Base-by-base conservation (phyloP, 148 eudicot species). In the Dysphania ambrosioides region DNA sequence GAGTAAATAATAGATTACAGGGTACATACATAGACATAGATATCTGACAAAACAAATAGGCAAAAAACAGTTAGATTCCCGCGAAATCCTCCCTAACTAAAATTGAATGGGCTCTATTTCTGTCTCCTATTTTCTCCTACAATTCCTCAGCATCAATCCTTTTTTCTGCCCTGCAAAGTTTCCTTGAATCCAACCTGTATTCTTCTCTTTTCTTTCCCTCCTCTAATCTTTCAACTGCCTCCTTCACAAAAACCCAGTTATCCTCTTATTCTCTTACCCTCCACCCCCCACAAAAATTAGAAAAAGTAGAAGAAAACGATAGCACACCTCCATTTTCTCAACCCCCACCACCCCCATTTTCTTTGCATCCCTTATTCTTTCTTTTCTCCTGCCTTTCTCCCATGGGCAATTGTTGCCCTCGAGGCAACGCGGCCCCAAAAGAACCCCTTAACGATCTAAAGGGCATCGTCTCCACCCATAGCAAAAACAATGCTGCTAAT, bases 401-500 rank as follows among this genome's bases (percentile, higher is more conserved):
- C 74, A 87, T 87, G 90, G 90, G 90, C 63, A 83, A 81, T 74
- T 87, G 87, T 83, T 87, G 90, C 81, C 82, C 90, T 62, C 73
- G 78, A 26, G 83, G 78, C 79, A 68, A 74, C 60, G 63, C 67
- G 62, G 77, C 79, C 51, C 66, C 53, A 44, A 31, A 56, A 19
- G 70, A 38, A 67, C 8, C 77, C 78, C 66, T 66, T 18, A 74
- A 65, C 5, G 58, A 56, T 7, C 70, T 58, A 62, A 72, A 51
- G 60, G 62, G 53, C 27, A 57, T 23, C 69, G 44, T 38, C 63
- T n/a, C 74, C 53, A 38, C 58, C 78, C 1, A 73, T 12, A 9
- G 41, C 38, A 59, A 6, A 6, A 41, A 23, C 13, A 71, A 76
- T 55, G 51, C 63, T 21, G 55, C 47, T 42, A 73, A 63, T 12